Evolutionary conservation across 306 rosid species (phyloP).

Genomic region (Castanea crenata): DNA sequence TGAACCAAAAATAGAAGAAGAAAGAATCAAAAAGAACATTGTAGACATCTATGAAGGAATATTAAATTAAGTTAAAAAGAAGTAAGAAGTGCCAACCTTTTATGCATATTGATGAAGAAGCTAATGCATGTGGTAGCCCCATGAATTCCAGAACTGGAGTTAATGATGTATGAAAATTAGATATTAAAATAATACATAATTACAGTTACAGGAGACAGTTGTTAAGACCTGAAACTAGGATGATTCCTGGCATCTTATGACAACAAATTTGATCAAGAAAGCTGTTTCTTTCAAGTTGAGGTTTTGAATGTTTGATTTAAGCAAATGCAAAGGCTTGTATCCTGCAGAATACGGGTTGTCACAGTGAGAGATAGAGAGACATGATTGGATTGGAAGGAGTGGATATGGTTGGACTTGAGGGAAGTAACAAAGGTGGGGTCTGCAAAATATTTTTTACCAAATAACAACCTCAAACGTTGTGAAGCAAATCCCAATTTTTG

Average conservation of each 20-base stretch:
- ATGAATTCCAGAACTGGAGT: slow-evolving; percentile 62
- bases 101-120: slow-evolving; percentile 59
- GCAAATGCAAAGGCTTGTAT: slow-evolving; percentile 9
- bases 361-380: slow-evolving; percentile 18
- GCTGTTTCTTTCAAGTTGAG: neutral
- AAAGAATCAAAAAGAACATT: slow-evolving; percentile 5
- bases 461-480: slow-evolving; percentile 8
- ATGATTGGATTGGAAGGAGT: slow-evolving; percentile 29
- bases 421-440: slow-evolving; percentile 28
- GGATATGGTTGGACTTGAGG: slow-evolving; percentile 30
- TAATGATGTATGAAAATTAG: slow-evolving; percentile 9
- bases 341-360: slow-evolving; percentile 1
- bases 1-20: neutral
- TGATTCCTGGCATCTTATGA: slow-evolving; percentile 85
- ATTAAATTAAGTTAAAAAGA: neutral
- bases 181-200: neutral
- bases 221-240: slow-evolving; percentile 74
- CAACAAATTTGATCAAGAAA: slow-evolving; percentile 10
- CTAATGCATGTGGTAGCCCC: slow-evolving; percentile 49
- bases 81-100: slow-evolving; percentile 45
- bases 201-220: slow-evolving; percentile 3
- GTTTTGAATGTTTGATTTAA: slow-evolving; percentile 1
- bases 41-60: neutral
- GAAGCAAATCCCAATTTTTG: slow-evolving; percentile 10
- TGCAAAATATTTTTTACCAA: neutral